Evolutionary conservation across 208 protist genomes (phyloP).

Genomic region (Crithidia acanthocephali): DNA sequence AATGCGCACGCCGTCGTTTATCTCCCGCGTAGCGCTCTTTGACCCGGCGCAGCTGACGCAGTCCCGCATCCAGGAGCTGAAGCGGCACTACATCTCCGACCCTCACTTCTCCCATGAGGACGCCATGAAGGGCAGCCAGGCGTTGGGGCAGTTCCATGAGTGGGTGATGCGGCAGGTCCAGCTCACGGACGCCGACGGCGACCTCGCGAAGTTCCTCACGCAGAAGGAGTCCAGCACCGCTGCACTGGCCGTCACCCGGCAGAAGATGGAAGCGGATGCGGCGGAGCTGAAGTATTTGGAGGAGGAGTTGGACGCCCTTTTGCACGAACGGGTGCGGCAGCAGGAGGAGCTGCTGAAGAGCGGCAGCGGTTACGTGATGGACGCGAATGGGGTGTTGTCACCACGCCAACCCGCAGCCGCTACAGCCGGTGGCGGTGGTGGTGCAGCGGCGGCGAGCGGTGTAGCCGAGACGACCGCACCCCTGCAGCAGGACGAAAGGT

Average conservation of each 20-base stretch:
- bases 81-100: conserved; percentile 38
- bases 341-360: conserved; percentile 9
- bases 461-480: not conserved
- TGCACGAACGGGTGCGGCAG: conserved; percentile 13
- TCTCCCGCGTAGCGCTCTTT: conserved; percentile 46
- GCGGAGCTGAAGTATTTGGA: conserved; percentile 37
- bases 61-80: conserved; percentile 27
- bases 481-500: not conserved
- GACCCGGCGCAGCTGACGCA: conserved; percentile 40
- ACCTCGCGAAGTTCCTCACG: conserved; percentile 14
- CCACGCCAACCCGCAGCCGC: not conserved
- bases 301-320: conserved; percentile 41
- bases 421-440: not conserved
- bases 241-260: conserved; percentile 17
- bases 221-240: conserved; percentile 17
- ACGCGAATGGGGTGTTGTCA: not conserved
- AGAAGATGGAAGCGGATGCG: conserved; percentile 28
- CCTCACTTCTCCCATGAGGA: conserved; percentile 58
- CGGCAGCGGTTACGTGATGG: not conserved
- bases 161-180: conserved; percentile 63
- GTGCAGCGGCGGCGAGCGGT: too few species aligned
- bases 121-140: conserved; percentile 57
- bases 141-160: conserved; percentile 56
- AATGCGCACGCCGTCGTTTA: conserved; percentile 50
- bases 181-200: conserved; percentile 29